These are phyloP conservation scores for Candida ulmi DNA, from an alignment of 805 yeast species.

Conservation along the genomic window DNA sequence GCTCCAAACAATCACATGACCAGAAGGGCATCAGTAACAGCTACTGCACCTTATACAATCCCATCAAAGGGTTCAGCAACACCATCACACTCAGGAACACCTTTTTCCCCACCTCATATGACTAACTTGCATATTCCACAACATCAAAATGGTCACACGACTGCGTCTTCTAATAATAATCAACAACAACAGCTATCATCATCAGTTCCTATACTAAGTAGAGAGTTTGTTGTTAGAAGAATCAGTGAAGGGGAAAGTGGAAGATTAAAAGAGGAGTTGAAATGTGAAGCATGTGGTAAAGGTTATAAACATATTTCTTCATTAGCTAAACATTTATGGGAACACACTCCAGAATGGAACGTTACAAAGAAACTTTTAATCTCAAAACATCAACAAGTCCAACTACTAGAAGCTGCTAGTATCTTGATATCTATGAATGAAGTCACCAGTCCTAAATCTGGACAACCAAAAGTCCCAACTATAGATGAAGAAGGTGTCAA, in stretches of 20 bases:
- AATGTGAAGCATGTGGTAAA: constrained; percentile 89
- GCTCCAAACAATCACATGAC: constrained; percentile 17
- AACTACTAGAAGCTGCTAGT: constrained; percentile 71
- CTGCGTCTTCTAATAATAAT: not conserved
- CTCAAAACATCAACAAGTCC: constrained; percentile 87
- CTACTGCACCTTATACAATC: constrained; percentile 32
- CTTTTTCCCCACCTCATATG: constrained; percentile 18
- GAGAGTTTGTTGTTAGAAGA: constrained; percentile 76
- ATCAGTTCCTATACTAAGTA: constrained; percentile 38
- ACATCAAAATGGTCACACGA: constrained; percentile 8
- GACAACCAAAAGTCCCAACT: not conserved
- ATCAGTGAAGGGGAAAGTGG: constrained; percentile 86
- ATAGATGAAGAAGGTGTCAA: constrained; percentile 1
- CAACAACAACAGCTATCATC: constrained; percentile 12
- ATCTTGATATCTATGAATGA: constrained; percentile 74
- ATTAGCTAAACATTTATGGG: constrained; percentile 89
- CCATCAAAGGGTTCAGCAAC: constrained; percentile 18
- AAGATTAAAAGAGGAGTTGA: constrained; percentile 73
- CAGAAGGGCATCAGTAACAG: constrained; percentile 31
- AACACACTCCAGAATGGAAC: constrained; percentile 92
- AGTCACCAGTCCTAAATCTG: not conserved
- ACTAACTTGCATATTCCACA: constrained; percentile 13
- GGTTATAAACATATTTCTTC: constrained; percentile 86
- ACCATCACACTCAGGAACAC: constrained; percentile 1
- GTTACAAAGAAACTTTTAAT: constrained; percentile 75